phyloP scores from a whole-genome alignment of 148 eudicot genomes.

The Euryodendron excelsum region DNA sequence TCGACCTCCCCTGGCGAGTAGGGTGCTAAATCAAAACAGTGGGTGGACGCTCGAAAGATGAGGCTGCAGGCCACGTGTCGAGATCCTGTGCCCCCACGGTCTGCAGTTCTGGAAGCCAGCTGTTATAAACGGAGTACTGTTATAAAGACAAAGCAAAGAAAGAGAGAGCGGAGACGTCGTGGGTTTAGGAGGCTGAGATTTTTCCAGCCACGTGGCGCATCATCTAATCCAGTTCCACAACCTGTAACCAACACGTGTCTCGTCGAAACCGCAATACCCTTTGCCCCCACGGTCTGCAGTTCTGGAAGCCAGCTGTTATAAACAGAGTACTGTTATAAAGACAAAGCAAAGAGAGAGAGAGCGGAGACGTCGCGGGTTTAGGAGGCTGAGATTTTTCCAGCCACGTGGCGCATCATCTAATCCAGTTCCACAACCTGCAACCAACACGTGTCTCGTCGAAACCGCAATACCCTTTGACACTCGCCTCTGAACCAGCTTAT shows the following conservation, averaged over 20 bases:
- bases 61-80: conserved; percentile 10
- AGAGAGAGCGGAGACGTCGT: conserved; percentile 3
- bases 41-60: conserved; percentile 7
- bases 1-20: no score
- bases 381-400: conserved; percentile 7
- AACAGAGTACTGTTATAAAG: neutral
- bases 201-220: conserved; percentile 13
- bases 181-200: conserved; percentile 13
- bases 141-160: neutral
- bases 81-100: no score
- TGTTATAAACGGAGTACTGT: neutral
- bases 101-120: neutral
- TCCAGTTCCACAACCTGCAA: neutral
- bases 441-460: conserved; percentile 16
- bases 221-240: neutral
- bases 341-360: neutral
- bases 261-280: neutral
- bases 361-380: conserved; percentile 9
- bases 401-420: conserved; percentile 15
- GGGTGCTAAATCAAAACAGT: no score
- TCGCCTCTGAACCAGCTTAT: conserved; percentile 7
- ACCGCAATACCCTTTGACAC: conserved; percentile 8
- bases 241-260: conserved; percentile 9
- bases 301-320: neutral
- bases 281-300: no score